Evolutionary conservation across 306 rosid species (phyloP).

Genomic region (Castanospermum australe): DNA sequence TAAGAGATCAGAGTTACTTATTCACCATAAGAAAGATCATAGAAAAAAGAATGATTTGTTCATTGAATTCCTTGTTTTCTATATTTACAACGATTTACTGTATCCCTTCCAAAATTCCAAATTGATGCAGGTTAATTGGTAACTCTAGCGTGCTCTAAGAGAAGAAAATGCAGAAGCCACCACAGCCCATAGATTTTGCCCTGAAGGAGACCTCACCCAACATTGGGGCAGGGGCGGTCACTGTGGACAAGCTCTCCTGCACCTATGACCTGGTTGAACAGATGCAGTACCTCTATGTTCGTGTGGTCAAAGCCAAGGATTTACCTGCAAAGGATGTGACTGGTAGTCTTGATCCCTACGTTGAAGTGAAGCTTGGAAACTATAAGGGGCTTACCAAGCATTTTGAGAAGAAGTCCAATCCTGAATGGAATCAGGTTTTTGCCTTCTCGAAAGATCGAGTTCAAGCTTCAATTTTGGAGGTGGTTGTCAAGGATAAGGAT

Average conservation of each 20-base stretch:
- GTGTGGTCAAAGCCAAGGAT: slow-evolving; percentile 85
- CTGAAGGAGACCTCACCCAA: slow-evolving; percentile 86
- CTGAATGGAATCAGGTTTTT: slow-evolving; percentile 78
- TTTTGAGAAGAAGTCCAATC: slow-evolving; percentile 82
- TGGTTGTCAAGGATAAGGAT: slow-evolving; percentile 78
- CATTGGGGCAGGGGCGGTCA: slow-evolving; percentile 66
- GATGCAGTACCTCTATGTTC: slow-evolving; percentile 85
- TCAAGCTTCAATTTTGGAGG: slow-evolving; percentile 85
- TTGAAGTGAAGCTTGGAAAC: slow-evolving; percentile 88
- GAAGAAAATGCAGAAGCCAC: slow-evolving; percentile 71
- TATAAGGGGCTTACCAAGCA: slow-evolving; percentile 75
- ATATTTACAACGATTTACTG: neutral
- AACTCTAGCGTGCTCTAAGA: neutral
- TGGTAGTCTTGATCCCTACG: slow-evolving; percentile 88
- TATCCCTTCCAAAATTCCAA: neutral
- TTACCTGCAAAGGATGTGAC: slow-evolving; percentile 83
- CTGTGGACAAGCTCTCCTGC: slow-evolving; percentile 73
- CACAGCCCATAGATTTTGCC: slow-evolving; percentile 67
- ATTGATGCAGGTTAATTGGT: slow-evolving; percentile 3
- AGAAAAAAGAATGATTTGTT: neutral
- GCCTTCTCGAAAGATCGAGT: slow-evolving; percentile 86
- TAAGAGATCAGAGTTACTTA: neutral
- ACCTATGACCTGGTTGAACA: slow-evolving; percentile 93
- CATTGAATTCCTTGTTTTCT: neutral
- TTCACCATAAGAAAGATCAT: neutral